A percentile compares a stretch with the other conserved stretches of the same genome.
Conservation (phyloP, 73 alveolate genomes). For the Tetrahymena malaccensis region DNA sequence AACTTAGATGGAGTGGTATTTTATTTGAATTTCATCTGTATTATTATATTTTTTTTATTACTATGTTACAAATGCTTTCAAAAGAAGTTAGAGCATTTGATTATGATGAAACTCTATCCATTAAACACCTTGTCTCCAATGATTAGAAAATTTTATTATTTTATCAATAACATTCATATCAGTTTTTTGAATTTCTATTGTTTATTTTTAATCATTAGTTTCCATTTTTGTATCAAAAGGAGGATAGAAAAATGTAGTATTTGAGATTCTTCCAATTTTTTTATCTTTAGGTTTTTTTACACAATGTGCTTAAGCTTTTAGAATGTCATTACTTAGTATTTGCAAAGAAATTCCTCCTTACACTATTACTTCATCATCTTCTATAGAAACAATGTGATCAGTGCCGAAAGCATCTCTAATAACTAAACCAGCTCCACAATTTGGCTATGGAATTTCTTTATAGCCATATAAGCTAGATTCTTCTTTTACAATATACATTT, state of each 20-base stretch:
- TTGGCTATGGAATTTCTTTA: neutral
- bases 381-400: neutral
- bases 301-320: neutral
- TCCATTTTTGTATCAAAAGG: neutral
- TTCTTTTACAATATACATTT: neutral
- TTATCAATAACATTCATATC: neutral
- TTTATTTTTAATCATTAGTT: neutral
- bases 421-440: neutral
- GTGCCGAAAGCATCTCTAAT: neutral
- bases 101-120: neutral
- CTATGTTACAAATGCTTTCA: neutral
- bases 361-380: neutral
- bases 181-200: neutral
- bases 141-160: neutral
- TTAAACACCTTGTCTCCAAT: neutral
- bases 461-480: neutral
- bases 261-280: neutral
- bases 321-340: neutral
- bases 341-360: neutral
- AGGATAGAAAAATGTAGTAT: neutral
- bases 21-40: neutral
- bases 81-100: neutral
- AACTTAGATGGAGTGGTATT: neutral
- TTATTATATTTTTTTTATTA: neutral
- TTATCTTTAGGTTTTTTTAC: neutral